phyloP scores from a whole-genome alignment of 2,329 filamentous ascomycete genomes.

The Calonectria pseudoturangicola region DNA sequence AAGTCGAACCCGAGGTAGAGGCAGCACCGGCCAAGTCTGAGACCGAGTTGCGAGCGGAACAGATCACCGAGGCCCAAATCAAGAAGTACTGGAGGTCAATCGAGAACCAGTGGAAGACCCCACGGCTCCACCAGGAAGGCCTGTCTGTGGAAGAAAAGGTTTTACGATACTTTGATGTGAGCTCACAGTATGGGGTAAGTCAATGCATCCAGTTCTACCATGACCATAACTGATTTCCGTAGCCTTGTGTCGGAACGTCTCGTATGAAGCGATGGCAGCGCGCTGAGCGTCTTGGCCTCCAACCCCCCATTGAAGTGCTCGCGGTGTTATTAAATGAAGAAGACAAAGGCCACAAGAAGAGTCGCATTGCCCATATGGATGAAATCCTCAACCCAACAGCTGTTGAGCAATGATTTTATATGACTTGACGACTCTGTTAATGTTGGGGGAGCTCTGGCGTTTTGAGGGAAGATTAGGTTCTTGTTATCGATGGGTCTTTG shows the following conservation, averaged over 20 bases:
- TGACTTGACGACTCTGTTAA: slow-evolving; percentile 34
- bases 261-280: slow-evolving; percentile 91
- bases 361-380: slow-evolving; percentile 85
- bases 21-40: slow-evolving; percentile 66
- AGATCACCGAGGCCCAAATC: slow-evolving; percentile 81
- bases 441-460: slow-evolving; percentile 50
- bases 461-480: slow-evolving; percentile 37
- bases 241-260: slow-evolving; percentile 92
- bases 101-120: slow-evolving; percentile 80
- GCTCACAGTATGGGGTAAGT: slow-evolving; percentile 92
- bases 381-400: slow-evolving; percentile 73
- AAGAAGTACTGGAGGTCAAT: slow-evolving; percentile 85
- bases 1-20: slow-evolving; percentile 51
- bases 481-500: slow-evolving; percentile 44
- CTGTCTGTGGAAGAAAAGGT: slow-evolving; percentile 88
- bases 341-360: slow-evolving; percentile 69
- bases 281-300: slow-evolving; percentile 87
- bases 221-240: slow-evolving; percentile 41
- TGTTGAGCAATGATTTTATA: slow-evolving; percentile 58
- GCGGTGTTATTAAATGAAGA: slow-evolving; percentile 87
- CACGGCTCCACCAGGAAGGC: slow-evolving; percentile 85
- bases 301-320: slow-evolving; percentile 92
- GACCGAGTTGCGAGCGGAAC: slow-evolving; percentile 75
- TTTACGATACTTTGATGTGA: slow-evolving; percentile 93
- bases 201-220: background rate